phyloP scores from a whole-genome alignment of 2,329 filamentous ascomycete genomes.

The Colletotrichum camelliae region DNA sequence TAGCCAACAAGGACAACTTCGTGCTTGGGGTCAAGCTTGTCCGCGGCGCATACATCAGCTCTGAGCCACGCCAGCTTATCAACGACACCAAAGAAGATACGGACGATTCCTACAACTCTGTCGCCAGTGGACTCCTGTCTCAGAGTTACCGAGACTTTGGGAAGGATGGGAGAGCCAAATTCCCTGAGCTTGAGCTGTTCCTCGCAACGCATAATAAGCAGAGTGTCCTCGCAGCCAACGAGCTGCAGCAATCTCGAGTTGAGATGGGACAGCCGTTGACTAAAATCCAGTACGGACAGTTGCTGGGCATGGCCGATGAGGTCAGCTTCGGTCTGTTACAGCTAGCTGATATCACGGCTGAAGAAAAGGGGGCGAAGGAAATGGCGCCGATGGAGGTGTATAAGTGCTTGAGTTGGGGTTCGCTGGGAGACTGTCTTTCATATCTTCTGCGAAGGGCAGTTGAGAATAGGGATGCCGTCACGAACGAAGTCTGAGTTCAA shows the following conservation, averaged over 20 bases:
- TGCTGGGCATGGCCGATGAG: slow-evolving; percentile 84
- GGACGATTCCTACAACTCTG: slow-evolving; percentile 73
- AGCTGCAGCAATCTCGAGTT: slow-evolving; percentile 57
- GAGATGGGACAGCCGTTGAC: slow-evolving; percentile 46
- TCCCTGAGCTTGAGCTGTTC: slow-evolving; percentile 63
- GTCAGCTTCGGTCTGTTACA: slow-evolving; percentile 71
- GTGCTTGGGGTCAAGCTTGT: slow-evolving; percentile 77
- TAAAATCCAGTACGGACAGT: slow-evolving; percentile 40
- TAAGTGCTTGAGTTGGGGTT: not conserved
- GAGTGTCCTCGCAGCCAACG: slow-evolving; percentile 61
- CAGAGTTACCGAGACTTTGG: slow-evolving; percentile 58
- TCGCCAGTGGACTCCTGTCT: slow-evolving; percentile 71
- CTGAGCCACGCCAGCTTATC: slow-evolving; percentile 73
- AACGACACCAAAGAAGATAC: slow-evolving; percentile 76
- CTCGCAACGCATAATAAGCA: slow-evolving; percentile 81
- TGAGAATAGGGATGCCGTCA: not conserved
- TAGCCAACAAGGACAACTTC: slow-evolving; percentile 64
- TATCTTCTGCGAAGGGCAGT: not conserved
- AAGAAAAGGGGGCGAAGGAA: not conserved
- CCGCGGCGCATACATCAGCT: slow-evolving; percentile 75
- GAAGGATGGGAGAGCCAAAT: slow-evolving; percentile 48
- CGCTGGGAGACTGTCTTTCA: not conserved
- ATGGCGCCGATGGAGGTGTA: not conserved
- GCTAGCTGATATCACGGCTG: not conserved
- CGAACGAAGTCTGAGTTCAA: not conserved